A percentile compares a stretch with the other conserved stretches of the same genome.
These are phyloP conservation scores for Sarocladiaceae sp. DNA, from an alignment of 2,329 filamentous ascomycete species.

Conservation along the genomic window DNA sequence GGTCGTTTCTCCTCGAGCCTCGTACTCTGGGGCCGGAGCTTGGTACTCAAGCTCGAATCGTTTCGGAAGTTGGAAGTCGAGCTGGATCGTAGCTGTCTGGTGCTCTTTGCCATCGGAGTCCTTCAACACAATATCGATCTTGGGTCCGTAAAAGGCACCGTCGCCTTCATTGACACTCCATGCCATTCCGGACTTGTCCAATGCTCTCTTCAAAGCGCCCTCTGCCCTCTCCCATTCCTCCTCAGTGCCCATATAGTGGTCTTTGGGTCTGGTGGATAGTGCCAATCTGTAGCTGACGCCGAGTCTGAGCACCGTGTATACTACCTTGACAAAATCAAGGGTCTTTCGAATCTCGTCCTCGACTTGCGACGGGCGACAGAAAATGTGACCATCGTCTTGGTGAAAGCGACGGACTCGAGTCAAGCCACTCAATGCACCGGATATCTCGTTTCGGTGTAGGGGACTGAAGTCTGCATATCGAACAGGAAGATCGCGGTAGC, in stretches of 20 bases:
- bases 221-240: slow-evolving; percentile 57
- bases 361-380: slow-evolving; percentile 76
- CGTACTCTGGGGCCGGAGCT: slow-evolving; percentile 61
- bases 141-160: slow-evolving; percentile 87
- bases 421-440: slow-evolving; percentile 74
- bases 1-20: slow-evolving; percentile 48
- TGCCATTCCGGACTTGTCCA: slow-evolving; percentile 63
- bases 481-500: slow-evolving; percentile 76
- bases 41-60: slow-evolving; percentile 75
- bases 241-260: slow-evolving; percentile 71
- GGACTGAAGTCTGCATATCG: slow-evolving; percentile 85
- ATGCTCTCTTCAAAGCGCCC: slow-evolving; percentile 31
- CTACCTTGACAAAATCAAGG: slow-evolving; percentile 68
- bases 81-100: slow-evolving; percentile 83
- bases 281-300: slow-evolving; percentile 67
- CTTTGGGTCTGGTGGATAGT: slow-evolving; percentile 72
- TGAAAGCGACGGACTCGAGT: slow-evolving; percentile 84
- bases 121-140: slow-evolving; percentile 80
- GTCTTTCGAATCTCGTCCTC: slow-evolving; percentile 69
- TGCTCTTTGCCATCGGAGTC: slow-evolving; percentile 83
- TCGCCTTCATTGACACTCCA: slow-evolving; percentile 79
- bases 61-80: slow-evolving; percentile 85
- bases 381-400: slow-evolving; percentile 89
- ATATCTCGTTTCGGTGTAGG: slow-evolving; percentile 82
- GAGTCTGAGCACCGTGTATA: slow-evolving; percentile 66